Conservation (phyloP, 148 eudicot genomes). For the Silene latifolia region DNA sequence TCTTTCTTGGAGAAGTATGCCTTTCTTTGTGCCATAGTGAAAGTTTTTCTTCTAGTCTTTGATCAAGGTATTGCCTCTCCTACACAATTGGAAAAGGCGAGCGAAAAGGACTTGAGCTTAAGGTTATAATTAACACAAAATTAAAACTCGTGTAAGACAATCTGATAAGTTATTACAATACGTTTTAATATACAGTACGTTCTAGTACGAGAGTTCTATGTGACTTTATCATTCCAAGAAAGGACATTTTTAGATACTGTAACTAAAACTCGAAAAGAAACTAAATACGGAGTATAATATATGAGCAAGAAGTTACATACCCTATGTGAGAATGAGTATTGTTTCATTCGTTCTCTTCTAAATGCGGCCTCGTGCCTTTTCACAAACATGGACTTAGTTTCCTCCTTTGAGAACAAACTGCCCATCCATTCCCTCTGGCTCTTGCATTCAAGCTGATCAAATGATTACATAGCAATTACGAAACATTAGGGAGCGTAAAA, state of each 20-base stretch:
- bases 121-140: too few species aligned
- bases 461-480: background rate
- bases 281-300: too few species aligned
- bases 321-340: constrained; percentile 68
- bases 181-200: too few species aligned
- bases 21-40: constrained; percentile 30
- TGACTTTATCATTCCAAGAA: too few species aligned
- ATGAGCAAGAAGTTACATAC: constrained; percentile 28
- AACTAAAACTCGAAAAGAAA: too few species aligned
- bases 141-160: too few species aligned
- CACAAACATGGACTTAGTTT: constrained; percentile 41
- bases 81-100: constrained; percentile 19
- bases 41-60: constrained; percentile 35
- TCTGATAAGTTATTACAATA: too few species aligned
- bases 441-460: constrained; percentile 43
- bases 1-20: constrained; percentile 30
- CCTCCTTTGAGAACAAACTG: constrained; percentile 47
- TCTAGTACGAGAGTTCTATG: too few species aligned
- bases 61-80: constrained; percentile 51
- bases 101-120: too few species aligned
- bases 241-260: too few species aligned
- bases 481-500: too few species aligned
- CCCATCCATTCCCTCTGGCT: constrained; percentile 49
- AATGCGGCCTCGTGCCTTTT: constrained; percentile 48
- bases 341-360: constrained; percentile 71